Base-by-base conservation (phyloP, 1,284 basidiomycete genomes). In the Puccinia horiana region DNA sequence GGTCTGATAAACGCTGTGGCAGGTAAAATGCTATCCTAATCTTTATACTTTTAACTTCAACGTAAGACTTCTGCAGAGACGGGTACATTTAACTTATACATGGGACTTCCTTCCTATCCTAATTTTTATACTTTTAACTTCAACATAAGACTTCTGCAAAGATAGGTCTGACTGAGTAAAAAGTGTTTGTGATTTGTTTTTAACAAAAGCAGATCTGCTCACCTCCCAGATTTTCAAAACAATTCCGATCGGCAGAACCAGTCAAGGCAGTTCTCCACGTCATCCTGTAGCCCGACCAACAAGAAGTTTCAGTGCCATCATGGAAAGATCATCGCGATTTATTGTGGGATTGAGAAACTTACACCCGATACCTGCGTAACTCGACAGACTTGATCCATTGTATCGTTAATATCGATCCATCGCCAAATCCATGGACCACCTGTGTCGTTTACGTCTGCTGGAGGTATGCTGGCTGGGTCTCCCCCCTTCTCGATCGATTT, bases 381-480 rank as follows among this genome's bases (percentile, higher is more conserved):
- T 16, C 52, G 52, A 44, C 78, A 80, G 5, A 80, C 78, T 72
- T 72, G 67, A 56, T 80, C 69, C 78, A 80, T 73, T 47, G 67
- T 72, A 47, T 80, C 78, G 56, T 80, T 73, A 0, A 80, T 69
- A 49, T 80, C 78, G 11, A 80, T 72, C 32, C 52, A 80, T 58
- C 52, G 73, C 78, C 78, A 80, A 58, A 56, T 42, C 78, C 78
- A 80, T 23, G 26, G 37, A 18, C 56, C 69, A 3, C 23, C 37
- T 49, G 54, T 42, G n/a, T 72, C 52, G 37, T 79, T 67, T 23
- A 69, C 58, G 42, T 65, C 56, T 18, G 20, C n/a, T 29, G 49
- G 52, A 12, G 63, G 63, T 12, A 35, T 49, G 23, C 44, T 58
- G 16, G 26, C 32, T 32, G 42, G 63, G 14, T 70, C 65, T 79